These are phyloP conservation scores for Tulasnella sp. DNA, from an alignment of 768 basidiomycete genomes.

Conservation along the genomic window DNA sequence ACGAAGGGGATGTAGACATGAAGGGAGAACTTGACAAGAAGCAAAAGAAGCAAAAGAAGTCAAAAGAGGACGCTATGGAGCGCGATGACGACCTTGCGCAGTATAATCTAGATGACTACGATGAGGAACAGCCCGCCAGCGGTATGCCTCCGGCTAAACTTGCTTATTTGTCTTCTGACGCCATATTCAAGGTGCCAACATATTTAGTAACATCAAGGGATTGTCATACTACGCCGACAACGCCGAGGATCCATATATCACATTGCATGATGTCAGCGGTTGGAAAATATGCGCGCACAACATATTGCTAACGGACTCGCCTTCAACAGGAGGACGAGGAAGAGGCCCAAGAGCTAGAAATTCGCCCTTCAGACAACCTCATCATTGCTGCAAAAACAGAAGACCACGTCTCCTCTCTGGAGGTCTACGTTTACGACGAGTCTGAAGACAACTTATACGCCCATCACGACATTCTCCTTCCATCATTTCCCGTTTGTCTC, in stretches of 20 bases:
- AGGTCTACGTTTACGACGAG: conserved; percentile 96
- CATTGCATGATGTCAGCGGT: conserved; percentile 79
- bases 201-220: conserved; percentile 95
- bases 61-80: conserved; percentile 39
- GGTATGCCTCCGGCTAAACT: conserved; percentile 24
- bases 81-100: conserved; percentile 71
- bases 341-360: conserved; percentile 87
- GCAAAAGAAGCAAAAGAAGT: conserved; percentile 39
- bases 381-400: conserved; percentile 93
- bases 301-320: not conserved
- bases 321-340: conserved; percentile 62
- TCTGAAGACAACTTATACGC: conserved; percentile 88
- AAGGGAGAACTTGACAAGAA: conserved; percentile 39
- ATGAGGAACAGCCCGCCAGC: conserved; percentile 65
- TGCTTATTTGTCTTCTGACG: not conserved
- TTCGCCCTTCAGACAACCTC: conserved; percentile 89
- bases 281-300: not conserved
- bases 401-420: conserved; percentile 94
- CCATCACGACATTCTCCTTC: conserved; percentile 97
- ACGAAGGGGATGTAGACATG: conserved; percentile 54
- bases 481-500: conserved; percentile 95
- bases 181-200: conserved; percentile 47
- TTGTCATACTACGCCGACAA: conserved; percentile 89
- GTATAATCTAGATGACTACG: conserved; percentile 92
- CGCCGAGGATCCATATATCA: conserved; percentile 95